These are phyloP conservation scores for Fabrea salina DNA, from an alignment of 169 alveolate genomes.

Conservation along the genomic window DNA sequence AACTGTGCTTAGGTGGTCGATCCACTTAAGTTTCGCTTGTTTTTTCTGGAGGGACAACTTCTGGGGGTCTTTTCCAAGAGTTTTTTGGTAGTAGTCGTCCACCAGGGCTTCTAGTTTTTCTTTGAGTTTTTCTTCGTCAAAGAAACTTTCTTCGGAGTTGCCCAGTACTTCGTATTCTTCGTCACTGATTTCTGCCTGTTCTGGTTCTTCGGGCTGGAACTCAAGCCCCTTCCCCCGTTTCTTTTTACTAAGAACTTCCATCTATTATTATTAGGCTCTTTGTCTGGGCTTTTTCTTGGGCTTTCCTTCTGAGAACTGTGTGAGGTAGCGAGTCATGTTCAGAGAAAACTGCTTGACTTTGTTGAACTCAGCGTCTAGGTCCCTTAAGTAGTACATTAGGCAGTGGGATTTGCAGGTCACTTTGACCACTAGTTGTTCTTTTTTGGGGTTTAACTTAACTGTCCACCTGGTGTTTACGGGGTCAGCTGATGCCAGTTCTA, in stretches of 20 bases:
- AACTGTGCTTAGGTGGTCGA: not conserved
- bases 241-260: slow-evolving; percentile 4
- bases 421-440: not conserved
- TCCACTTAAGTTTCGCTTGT: not conserved
- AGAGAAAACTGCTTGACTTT: not conserved
- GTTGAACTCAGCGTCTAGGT: not conserved
- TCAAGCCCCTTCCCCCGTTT: not conserved
- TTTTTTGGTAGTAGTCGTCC: not conserved
- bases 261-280: not conserved
- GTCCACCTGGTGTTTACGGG: not conserved
- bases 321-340: not conserved
- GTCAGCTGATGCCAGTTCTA: not conserved
- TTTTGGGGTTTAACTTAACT: not conserved
- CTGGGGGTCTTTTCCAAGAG: not conserved
- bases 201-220: not conserved
- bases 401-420: not conserved
- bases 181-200: not conserved
- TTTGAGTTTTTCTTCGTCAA: not conserved
- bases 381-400: not conserved
- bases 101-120: not conserved
- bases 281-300: not conserved
- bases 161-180: slow-evolving; percentile 9
- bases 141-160: not conserved
- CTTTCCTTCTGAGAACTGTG: not conserved
- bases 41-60: not conserved